Conservation (phyloP, 371 early-diverging fungal genomes). For the Rhizopus microsporus region DNA sequence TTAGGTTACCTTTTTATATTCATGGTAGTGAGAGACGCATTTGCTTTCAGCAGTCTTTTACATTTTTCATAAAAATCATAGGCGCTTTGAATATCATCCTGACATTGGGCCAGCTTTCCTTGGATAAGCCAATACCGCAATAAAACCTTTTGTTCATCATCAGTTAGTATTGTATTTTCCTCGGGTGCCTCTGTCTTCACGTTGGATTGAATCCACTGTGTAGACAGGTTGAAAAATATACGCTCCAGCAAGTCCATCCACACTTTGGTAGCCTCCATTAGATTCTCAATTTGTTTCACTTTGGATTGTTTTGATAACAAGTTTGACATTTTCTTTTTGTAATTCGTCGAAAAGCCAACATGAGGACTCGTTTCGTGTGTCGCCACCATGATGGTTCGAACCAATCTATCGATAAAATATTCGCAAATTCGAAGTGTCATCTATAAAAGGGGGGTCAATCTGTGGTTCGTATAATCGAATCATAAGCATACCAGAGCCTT, state of each 20-base stretch:
- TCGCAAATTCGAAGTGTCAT: slow-evolving; percentile 29
- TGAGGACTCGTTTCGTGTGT: slow-evolving; percentile 7
- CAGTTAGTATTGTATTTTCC: neutral
- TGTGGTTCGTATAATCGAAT: neutral
- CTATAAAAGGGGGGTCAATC: neutral
- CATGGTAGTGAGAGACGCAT: slow-evolving; percentile 10
- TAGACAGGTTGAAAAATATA: neutral
- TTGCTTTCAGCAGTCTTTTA: slow-evolving; percentile 14
- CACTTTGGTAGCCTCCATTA: slow-evolving; percentile 4
- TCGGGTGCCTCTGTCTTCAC: neutral
- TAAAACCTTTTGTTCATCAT: slow-evolving; percentile 4
- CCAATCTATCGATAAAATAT: slow-evolving; percentile 31
- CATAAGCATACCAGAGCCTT: neutral
- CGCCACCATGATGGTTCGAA: slow-evolving; percentile 14
- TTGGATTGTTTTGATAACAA: slow-evolving; percentile 19
- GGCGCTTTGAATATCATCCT: slow-evolving; percentile 47
- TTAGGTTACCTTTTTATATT: slow-evolving; percentile 39
- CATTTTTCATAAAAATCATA: slow-evolving; percentile 44
- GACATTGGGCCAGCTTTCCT: slow-evolving; percentile 52
- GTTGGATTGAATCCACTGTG: neutral
- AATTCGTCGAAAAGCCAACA: neutral
- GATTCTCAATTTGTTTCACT: slow-evolving; percentile 6
- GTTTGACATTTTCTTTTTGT: slow-evolving; percentile 8
- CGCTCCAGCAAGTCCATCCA: slow-evolving; percentile 15
- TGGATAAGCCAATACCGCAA: slow-evolving; percentile 39